A percentile compares a stretch with the other conserved stretches of the same genome.
Conservation (phyloP, 306 rosid species). For the Cucumis melo region DNA sequence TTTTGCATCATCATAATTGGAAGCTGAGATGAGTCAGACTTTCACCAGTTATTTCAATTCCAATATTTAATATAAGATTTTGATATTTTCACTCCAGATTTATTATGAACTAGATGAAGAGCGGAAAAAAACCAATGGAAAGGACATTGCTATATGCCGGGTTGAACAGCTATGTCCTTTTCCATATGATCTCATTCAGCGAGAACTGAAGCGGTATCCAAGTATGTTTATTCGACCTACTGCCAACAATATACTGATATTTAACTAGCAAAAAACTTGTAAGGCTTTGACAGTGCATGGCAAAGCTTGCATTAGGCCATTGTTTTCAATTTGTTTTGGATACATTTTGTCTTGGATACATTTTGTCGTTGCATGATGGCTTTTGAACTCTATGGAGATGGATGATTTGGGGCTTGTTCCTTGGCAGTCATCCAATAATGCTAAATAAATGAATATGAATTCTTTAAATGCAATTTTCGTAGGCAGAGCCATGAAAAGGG, state of each 20-base stretch:
- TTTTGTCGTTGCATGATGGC: not conserved
- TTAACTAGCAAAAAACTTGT: not conserved
- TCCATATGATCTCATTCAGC: constrained; percentile 85
- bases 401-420: not conserved
- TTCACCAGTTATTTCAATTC: not conserved
- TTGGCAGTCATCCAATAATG: not conserved
- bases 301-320: not conserved
- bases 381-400: not conserved
- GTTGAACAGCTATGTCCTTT: constrained; percentile 95
- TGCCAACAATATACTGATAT: not conserved
- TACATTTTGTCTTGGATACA: not conserved
- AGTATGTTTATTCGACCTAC: constrained; percentile 31
- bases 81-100: constrained; percentile 28
- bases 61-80: not conserved
- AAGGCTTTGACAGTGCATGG: not conserved
- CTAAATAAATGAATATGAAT: not conserved
- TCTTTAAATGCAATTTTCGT: not conserved
- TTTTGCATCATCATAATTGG: not conserved
- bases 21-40: not conserved
- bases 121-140: constrained; percentile 49
- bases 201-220: constrained; percentile 91
- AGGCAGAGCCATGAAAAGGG: not conserved
- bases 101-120: constrained; percentile 84
- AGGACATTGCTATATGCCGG: constrained; percentile 81
- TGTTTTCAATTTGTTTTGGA: not conserved